Conservation (phyloP, 2,329 filamentous ascomycete species). For the Rhinocladiella mackenziei region DNA sequence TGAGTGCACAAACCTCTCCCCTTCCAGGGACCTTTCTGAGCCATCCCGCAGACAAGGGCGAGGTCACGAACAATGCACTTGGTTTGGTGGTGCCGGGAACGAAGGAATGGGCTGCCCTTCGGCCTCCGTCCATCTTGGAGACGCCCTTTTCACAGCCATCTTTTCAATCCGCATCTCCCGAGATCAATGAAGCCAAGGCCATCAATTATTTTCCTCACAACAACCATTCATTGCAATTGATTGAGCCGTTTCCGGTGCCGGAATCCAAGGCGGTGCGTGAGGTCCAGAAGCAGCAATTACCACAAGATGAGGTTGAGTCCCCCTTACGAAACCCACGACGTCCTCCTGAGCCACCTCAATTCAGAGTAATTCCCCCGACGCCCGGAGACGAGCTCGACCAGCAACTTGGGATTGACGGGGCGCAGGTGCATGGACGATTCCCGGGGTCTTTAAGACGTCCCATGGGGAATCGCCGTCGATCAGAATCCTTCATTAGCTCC, state of each 20-base stretch:
- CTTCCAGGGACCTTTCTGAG: background rate
- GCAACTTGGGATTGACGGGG: slow-evolving; percentile 33
- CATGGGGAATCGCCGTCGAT: slow-evolving; percentile 37
- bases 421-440: slow-evolving; percentile 25
- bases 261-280: slow-evolving; percentile 34
- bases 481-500: slow-evolving; percentile 38
- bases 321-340: slow-evolving; percentile 57
- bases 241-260: slow-evolving; percentile 47
- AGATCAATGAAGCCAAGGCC: slow-evolving; percentile 59
- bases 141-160: slow-evolving; percentile 47
- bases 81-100: slow-evolving; percentile 30
- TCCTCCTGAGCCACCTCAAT: slow-evolving; percentile 54
- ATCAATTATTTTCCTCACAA: slow-evolving; percentile 60
- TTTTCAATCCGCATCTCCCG: slow-evolving; percentile 48
- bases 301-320: slow-evolving; percentile 45
- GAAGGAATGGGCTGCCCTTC: slow-evolving; percentile 40
- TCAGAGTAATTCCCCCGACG: slow-evolving; percentile 54
- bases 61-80: slow-evolving; percentile 6
- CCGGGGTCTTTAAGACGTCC: slow-evolving; percentile 34
- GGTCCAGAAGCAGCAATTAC: slow-evolving; percentile 32
- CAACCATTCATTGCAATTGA: slow-evolving; percentile 60
- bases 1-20: background rate
- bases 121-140: slow-evolving; percentile 47
- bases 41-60: slow-evolving; percentile 1
- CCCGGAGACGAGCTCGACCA: slow-evolving; percentile 43